These are phyloP conservation scores for Leccinum aurantiacum DNA, from an alignment of 768 basidiomycete species.

Conservation along the genomic window DNA sequence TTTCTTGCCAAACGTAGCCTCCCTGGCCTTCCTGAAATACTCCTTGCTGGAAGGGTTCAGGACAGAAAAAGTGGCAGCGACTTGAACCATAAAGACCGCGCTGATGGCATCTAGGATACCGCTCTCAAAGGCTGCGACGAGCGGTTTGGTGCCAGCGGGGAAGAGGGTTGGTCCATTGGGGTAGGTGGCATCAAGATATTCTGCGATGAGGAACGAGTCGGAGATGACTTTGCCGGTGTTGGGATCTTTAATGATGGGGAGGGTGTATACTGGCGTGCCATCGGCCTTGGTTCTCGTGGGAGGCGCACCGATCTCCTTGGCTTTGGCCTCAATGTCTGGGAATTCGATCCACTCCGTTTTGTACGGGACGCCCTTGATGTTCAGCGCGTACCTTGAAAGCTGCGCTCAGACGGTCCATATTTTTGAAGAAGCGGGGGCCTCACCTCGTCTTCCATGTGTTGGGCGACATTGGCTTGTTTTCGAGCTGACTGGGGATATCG, in stretches of 20 bases:
- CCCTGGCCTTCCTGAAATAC: conserved; percentile 39
- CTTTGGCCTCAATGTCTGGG: conserved; percentile 39
- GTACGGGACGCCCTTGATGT: conserved; percentile 42
- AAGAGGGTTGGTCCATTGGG: no score
- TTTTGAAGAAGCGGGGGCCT: not conserved
- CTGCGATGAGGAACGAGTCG: conserved; percentile 37
- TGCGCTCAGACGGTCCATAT: not conserved
- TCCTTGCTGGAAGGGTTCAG: conserved; percentile 30
- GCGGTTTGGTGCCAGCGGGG: no score
- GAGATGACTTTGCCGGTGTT: conserved; percentile 27
- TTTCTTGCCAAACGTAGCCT: conserved; percentile 31
- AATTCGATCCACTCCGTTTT: conserved; percentile 45
- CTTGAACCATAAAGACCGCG: conserved; percentile 13
- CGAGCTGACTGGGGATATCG: conserved; percentile 42
- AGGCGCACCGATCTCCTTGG: conserved; percentile 33
- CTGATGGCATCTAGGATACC: not conserved
- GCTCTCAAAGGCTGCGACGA: no score
- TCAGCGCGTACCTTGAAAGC: conserved; percentile 35
- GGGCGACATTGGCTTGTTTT: conserved; percentile 31
- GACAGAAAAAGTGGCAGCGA: conserved; percentile 6
- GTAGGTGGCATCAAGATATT: not conserved
- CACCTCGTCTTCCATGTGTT: conserved; percentile 49
- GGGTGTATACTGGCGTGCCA: conserved; percentile 38
- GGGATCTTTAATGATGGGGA: conserved; percentile 44
- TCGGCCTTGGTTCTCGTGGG: conserved; percentile 32